Percentiles rank a stretch among this genome's conserved stretches.
phyloP scores from a whole-genome alignment of 176 grass and related monocot species.

The Ampelocalamus luodianensis region DNA sequence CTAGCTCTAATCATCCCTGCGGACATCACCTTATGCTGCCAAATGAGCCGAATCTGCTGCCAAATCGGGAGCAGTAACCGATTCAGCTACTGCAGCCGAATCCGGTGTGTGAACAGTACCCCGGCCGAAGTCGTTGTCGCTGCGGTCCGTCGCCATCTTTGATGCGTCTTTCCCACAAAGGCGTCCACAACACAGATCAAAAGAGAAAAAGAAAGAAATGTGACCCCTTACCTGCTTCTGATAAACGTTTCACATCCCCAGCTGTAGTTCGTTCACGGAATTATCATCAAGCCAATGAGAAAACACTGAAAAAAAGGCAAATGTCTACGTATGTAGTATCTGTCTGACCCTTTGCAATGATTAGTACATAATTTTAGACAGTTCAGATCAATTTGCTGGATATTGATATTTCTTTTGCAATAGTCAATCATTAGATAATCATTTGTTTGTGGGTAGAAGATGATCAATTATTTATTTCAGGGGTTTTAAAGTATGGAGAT shows the following conservation, averaged over 20 bases:
- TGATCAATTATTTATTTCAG: not conserved
- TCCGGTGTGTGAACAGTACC: no score
- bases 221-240: conserved; percentile 42
- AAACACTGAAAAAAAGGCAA: conserved; percentile 20
- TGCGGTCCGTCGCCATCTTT: no score
- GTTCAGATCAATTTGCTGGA: conserved; percentile 43
- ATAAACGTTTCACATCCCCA: conserved; percentile 40
- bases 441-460: conserved; percentile 33
- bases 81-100: no score
- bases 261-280: conserved; percentile 38
- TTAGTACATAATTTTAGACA: conserved; percentile 44
- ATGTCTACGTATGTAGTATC: not conserved
- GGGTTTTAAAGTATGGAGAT: conserved; percentile 29
- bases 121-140: no score
- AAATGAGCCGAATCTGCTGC: no score
- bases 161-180: no score
- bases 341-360: conserved; percentile 44
- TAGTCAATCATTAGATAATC: conserved; percentile 52
- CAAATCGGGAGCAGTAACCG: no score
- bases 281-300: conserved; percentile 30
- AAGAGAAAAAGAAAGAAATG: conserved; percentile 44
- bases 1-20: no score
- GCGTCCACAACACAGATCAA: not conserved
- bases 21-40: no score
- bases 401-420: conserved; percentile 34